These are phyloP conservation scores for Blastocystis sp. DNA, from an alignment of 352 stramenopile species.

Conservation along the genomic window DNA sequence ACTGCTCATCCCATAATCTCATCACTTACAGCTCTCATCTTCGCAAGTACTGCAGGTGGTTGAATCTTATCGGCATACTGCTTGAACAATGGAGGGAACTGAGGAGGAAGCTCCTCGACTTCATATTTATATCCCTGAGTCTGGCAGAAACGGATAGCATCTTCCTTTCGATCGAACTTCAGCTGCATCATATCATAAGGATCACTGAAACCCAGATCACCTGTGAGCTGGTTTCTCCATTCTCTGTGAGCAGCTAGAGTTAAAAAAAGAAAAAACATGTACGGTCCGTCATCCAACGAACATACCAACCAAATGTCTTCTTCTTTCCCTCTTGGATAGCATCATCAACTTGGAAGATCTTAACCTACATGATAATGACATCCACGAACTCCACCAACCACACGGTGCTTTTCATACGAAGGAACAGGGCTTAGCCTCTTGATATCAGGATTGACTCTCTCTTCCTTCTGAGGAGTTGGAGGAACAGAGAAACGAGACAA, in stretches of 20 bases:
- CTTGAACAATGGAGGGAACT: conserved; percentile 56
- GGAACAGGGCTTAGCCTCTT: conserved; percentile 40
- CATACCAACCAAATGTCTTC: conserved; percentile 54
- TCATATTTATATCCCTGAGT: conserved; percentile 51
- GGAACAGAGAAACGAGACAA: conserved; percentile 46
- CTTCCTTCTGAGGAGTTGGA: conserved; percentile 43
- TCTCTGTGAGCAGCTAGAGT: conserved; percentile 23
- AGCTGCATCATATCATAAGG: conserved; percentile 64
- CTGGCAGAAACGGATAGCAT: conserved; percentile 59
- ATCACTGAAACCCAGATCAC: conserved; percentile 37
- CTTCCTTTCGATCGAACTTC: conserved; percentile 58
- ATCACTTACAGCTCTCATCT: conserved; percentile 58
- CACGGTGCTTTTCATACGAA: conserved; percentile 50
- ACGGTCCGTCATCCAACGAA: conserved; percentile 54
- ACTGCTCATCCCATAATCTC: background rate
- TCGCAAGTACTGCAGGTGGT: conserved; percentile 30
- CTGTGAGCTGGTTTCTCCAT: conserved; percentile 33
- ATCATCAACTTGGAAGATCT: conserved; percentile 50
- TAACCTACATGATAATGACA: background rate
- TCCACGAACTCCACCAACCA: background rate
- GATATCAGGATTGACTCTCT: conserved; percentile 60
- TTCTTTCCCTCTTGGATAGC: conserved; percentile 63
- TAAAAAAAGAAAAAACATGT: background rate
- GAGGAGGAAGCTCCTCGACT: conserved; percentile 27
- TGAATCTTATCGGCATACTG: conserved; percentile 63